phyloP scores from a whole-genome alignment of 768 basidiomycete genomes.

The Boletus vermiculosoides region DNA sequence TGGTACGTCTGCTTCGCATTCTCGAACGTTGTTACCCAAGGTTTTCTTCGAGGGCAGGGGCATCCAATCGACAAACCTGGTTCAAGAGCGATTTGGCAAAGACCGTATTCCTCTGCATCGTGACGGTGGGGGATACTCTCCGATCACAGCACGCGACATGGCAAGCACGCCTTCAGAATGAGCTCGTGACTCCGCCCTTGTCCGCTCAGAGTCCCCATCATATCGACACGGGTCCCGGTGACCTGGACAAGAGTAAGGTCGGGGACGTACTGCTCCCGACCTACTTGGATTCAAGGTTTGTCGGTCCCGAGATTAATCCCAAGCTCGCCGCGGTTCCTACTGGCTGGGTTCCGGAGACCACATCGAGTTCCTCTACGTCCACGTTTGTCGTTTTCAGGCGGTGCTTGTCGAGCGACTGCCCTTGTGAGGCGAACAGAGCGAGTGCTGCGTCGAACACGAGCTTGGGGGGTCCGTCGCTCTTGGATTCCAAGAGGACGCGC shows the following conservation, averaged over 20 bases:
- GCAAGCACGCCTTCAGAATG: conserved; percentile 12
- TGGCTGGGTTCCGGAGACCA: background rate
- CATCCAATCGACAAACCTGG: background rate
- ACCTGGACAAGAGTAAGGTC: background rate
- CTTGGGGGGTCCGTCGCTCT: background rate
- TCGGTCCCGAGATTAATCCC: background rate
- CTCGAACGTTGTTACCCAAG: background rate
- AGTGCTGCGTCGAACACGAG: background rate
- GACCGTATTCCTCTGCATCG: conserved; percentile 2
- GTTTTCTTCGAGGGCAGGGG: conserved; percentile 1
- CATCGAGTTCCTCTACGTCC: background rate
- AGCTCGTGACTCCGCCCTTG: background rate
- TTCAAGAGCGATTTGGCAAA: conserved; percentile 13
- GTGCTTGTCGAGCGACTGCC: conserved; percentile 15
- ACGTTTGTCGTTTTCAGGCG: conserved; percentile 8
- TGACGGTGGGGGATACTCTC: conserved; percentile 14
- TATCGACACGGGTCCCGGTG: background rate
- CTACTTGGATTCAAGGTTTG: background rate
- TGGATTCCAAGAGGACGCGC: background rate
- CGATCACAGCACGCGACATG: conserved; percentile 13
- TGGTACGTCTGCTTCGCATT: background rate
- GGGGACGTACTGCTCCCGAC: background rate
- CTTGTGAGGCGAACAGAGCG: conserved; percentile 9
- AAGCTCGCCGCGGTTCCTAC: background rate
- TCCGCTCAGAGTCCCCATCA: background rate